Percentiles rank a stretch among this genome's conserved stretches.
phyloP scores from a whole-genome alignment of 2,329 filamentous ascomycete species.

The Cordyceps cicadae region DNA sequence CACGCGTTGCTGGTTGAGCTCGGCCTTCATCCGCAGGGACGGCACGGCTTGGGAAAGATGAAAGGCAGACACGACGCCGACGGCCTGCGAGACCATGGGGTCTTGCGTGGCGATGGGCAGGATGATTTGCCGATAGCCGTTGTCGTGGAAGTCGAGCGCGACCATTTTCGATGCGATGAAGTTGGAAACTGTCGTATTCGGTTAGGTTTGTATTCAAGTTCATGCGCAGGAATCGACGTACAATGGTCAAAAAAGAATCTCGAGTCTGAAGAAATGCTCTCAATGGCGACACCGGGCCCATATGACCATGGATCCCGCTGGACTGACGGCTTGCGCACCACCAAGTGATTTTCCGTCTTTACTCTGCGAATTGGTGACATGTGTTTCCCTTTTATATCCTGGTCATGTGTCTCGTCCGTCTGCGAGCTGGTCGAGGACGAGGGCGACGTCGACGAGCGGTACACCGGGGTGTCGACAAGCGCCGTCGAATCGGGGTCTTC shows the following conservation, averaged over 20 bases:
- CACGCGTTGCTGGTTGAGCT: slow-evolving; percentile 27
- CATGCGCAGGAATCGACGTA: slow-evolving; percentile 12
- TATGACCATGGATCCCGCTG: background rate
- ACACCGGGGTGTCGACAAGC: background rate
- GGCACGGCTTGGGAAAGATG: slow-evolving; percentile 27
- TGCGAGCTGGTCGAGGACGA: background rate
- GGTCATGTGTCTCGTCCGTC: background rate
- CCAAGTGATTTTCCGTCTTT: background rate
- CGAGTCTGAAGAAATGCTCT: slow-evolving; percentile 20
- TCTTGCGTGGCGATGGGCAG: slow-evolving; percentile 32
- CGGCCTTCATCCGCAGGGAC: slow-evolving; percentile 23
- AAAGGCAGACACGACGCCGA: slow-evolving; percentile 31
- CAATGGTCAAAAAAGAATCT: slow-evolving; percentile 30
- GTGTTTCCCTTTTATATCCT: background rate
- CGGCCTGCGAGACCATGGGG: slow-evolving; percentile 25
- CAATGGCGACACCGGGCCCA: slow-evolving; percentile 11
- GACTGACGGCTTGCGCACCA: slow-evolving; percentile 1
- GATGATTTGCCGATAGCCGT: slow-evolving; percentile 31
- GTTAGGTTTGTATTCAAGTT: background rate
- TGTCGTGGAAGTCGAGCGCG: slow-evolving; percentile 25
- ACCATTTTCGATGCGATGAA: slow-evolving; percentile 32
- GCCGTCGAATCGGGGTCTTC: background rate
- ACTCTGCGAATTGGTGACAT: background rate
- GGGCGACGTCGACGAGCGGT: background rate
- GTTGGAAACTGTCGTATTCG: slow-evolving; percentile 22